These are phyloP conservation scores for Leptoxyphium fumago DNA, from an alignment of 2,329 filamentous ascomycete species.

Conservation along the genomic window DNA sequence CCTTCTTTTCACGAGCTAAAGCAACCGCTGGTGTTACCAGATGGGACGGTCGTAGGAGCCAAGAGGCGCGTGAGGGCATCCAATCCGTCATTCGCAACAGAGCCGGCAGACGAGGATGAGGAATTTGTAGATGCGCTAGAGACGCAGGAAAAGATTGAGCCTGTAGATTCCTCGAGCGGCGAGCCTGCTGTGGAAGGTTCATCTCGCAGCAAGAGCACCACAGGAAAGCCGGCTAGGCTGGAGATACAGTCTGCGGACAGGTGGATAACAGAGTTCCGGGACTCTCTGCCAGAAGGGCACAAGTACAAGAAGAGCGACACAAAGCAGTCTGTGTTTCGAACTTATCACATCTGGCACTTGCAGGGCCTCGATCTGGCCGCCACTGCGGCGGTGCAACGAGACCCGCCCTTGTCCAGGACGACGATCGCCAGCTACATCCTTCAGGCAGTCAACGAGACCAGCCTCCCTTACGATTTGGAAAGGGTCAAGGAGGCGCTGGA, in stretches of 20 bases:
- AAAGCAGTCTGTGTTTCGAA: slow-evolving; percentile 20
- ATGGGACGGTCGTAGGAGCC: slow-evolving; percentile 19
- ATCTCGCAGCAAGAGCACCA: neutral
- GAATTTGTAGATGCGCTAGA: slow-evolving; percentile 20
- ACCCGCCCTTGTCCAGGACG: slow-evolving; percentile 41
- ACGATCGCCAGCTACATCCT: slow-evolving; percentile 49
- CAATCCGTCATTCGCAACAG: neutral
- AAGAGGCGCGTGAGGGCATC: neutral
- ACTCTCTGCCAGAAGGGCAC: slow-evolving; percentile 2
- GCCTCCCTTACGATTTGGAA: slow-evolving; percentile 31
- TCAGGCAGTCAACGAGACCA: slow-evolving; percentile 37
- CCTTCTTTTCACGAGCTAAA: slow-evolving; percentile 55
- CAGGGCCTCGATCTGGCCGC: slow-evolving; percentile 32
- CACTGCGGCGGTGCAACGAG: slow-evolving; percentile 42
- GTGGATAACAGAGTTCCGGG: slow-evolving; percentile 5
- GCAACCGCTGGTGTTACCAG: slow-evolving; percentile 44
- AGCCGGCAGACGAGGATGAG: slow-evolving; percentile 8
- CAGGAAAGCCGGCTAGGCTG: neutral
- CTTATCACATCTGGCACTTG: slow-evolving; percentile 53
- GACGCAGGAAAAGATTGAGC: slow-evolving; percentile 5
- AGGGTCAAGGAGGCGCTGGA: slow-evolving; percentile 12
- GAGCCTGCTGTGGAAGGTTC: neutral
- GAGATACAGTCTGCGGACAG: slow-evolving; percentile 6
- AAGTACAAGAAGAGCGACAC: slow-evolving; percentile 1
- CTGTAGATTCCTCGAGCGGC: neutral